A percentile compares a stretch with the other conserved stretches of the same genome.
These are phyloP conservation scores for Malassezia slooffiae DNA, from an alignment of 1,284 basidiomycete genomes.

Conservation along the genomic window DNA sequence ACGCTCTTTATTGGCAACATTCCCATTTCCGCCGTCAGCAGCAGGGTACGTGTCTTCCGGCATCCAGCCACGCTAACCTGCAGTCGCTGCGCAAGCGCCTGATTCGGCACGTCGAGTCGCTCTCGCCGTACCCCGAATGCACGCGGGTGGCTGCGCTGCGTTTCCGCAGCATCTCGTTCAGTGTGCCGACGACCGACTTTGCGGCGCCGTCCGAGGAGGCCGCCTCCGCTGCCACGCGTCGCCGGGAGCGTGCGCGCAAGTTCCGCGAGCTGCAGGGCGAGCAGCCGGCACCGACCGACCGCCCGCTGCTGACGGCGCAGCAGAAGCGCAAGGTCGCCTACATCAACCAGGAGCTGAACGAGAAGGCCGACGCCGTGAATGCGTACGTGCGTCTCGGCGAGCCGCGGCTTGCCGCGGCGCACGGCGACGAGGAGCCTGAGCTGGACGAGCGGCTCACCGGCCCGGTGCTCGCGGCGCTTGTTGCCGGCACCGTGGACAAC, in stretches of 20 bases:
- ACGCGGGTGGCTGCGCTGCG: slow-evolving; percentile 34
- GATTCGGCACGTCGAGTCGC: slow-evolving; percentile 42
- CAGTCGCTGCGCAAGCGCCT: slow-evolving; percentile 46
- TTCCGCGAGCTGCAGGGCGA: slow-evolving; percentile 55
- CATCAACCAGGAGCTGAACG: slow-evolving; percentile 64
- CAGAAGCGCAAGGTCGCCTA: slow-evolving; percentile 92
- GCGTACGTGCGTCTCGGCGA: slow-evolving; percentile 40
- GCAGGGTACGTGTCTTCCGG: too few relatives aligned
- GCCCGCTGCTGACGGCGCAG: slow-evolving; percentile 59
- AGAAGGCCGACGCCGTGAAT: slow-evolving; percentile 35
- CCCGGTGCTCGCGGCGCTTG: slow-evolving; percentile 56
- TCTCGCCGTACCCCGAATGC: slow-evolving; percentile 29
- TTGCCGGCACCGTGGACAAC: slow-evolving; percentile 60
- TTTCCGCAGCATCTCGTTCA: slow-evolving; percentile 45
- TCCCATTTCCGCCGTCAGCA: slow-evolving; percentile 62
- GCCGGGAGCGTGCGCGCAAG: slow-evolving; percentile 51
- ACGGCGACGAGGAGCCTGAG: background rate
- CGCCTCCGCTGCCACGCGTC: slow-evolving; percentile 43
- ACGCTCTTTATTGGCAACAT: slow-evolving; percentile 93
- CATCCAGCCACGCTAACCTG: too few relatives aligned
- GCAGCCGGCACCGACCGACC: slow-evolving; percentile 16
- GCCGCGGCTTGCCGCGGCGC: slow-evolving; percentile 16
- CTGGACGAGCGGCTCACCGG: slow-evolving; percentile 23
- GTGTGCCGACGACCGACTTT: slow-evolving; percentile 28
- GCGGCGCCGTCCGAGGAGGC: slow-evolving; percentile 45